Percentiles rank a stretch among this genome's conserved stretches.
Conservation (phyloP, 2,329 filamentous ascomycete species). For the Calonectria crousiana region DNA sequence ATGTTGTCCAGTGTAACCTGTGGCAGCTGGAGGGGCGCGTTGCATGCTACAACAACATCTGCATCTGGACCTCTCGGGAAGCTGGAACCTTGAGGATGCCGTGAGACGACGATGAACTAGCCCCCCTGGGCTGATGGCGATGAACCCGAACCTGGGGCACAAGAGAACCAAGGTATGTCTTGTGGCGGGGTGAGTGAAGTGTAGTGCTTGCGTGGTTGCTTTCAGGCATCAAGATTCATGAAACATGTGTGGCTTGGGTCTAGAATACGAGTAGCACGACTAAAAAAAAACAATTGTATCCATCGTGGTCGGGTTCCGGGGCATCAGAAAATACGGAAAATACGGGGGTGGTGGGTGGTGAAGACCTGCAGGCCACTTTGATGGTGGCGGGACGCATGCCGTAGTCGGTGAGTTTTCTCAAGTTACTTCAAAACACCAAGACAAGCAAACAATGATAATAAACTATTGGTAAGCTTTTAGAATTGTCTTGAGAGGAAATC, state of each 20-base stretch:
- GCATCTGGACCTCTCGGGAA: slow-evolving; percentile 16
- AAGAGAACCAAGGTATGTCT: neutral
- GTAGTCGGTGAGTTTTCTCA: slow-evolving; percentile 1
- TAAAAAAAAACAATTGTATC: neutral
- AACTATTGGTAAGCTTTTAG: neutral
- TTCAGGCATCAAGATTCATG: neutral
- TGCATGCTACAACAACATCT: slow-evolving; percentile 7
- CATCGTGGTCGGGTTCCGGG: neutral
- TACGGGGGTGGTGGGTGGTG: neutral
- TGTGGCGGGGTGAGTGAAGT: neutral
- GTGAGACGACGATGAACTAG: neutral
- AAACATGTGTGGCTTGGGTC: neutral
- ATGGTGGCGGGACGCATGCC: slow-evolving; percentile 18
- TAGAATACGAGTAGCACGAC: neutral
- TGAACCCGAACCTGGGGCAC: neutral
- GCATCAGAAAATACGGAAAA: neutral
- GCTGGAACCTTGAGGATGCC: slow-evolving; percentile 1
- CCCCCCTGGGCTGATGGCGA: neutral
- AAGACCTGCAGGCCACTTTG: neutral
- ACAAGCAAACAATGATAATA: neutral
- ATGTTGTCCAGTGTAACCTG: slow-evolving; percentile 23
- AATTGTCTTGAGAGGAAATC: neutral
- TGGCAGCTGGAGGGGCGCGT: slow-evolving; percentile 10
- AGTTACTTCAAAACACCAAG: neutral
- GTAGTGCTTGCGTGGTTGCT: neutral